Evolutionary conservation across 2,329 filamentous ascomycete genomes (phyloP).

Genomic region (Rutstroemia sp.): DNA sequence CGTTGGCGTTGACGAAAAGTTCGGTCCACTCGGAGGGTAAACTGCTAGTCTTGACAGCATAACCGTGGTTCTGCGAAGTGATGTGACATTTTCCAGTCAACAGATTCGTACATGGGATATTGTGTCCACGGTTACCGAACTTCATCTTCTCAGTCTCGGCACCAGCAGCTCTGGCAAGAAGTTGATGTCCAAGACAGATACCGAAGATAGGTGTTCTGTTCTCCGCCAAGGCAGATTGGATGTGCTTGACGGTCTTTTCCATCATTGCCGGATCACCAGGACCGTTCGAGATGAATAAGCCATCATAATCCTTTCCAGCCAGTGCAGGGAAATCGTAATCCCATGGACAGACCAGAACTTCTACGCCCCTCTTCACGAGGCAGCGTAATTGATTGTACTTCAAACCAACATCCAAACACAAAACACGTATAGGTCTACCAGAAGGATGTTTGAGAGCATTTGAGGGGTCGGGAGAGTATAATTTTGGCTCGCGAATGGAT

Average conservation of each 20-base stretch:
- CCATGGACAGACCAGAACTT: slow-evolving; percentile 93
- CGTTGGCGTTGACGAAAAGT: slow-evolving; percentile 96
- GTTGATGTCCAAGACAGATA: slow-evolving; percentile 92
- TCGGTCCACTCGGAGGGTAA: slow-evolving; percentile 80
- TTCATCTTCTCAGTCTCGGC: slow-evolving; percentile 93
- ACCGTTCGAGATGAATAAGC: slow-evolving; percentile 95
- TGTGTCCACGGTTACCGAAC: slow-evolving; percentile 97
- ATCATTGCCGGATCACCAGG: slow-evolving; percentile 91
- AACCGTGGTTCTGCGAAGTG: slow-evolving; percentile 98
- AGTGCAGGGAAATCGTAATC: slow-evolving; percentile 81
- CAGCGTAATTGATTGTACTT: slow-evolving; percentile 98
- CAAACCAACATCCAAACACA: slow-evolving; percentile 94
- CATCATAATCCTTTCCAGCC: slow-evolving; percentile 80
- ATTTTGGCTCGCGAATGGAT: slow-evolving; percentile 76
- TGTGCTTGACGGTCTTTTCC: slow-evolving; percentile 70
- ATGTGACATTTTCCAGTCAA: slow-evolving; percentile 96
- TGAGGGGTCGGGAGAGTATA: slow-evolving; percentile 70
- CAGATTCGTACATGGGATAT: slow-evolving; percentile 96
- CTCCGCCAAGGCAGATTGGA: slow-evolving; percentile 67
- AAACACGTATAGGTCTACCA: slow-evolving; percentile 75
- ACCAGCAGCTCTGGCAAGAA: slow-evolving; percentile 81
- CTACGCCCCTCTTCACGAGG: slow-evolving; percentile 82
- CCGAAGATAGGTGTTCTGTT: slow-evolving; percentile 85
- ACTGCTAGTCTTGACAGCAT: slow-evolving; percentile 75
- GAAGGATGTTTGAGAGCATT: slow-evolving; percentile 78